A percentile compares a stretch with the other conserved stretches of the same genome.
These are phyloP conservation scores for Pseudozyma tsukubaensis DNA, from an alignment of 1,284 basidiomycete genomes.

Conservation along the genomic window DNA sequence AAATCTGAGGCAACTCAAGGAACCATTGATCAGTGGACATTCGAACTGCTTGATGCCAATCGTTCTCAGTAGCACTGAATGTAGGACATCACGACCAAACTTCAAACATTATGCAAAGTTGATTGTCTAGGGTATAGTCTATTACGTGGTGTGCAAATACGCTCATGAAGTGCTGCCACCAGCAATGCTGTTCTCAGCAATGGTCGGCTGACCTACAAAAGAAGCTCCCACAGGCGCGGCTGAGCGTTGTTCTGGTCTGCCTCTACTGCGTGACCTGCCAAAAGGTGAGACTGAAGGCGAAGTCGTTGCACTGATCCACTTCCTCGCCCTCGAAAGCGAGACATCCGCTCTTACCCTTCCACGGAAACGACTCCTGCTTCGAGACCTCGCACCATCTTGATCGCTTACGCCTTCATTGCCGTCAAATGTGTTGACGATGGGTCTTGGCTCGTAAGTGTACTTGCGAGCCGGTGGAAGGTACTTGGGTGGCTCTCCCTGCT, in stretches of 20 bases:
- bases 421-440: constrained; percentile 5
- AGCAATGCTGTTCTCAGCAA: too few species aligned
- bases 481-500: constrained; percentile 40
- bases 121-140: too few species aligned
- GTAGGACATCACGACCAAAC: too few species aligned
- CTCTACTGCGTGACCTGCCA: constrained; percentile 14
- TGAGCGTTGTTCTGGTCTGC: background rate
- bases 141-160: too few species aligned
- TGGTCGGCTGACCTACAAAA: too few species aligned
- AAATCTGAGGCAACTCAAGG: constrained; percentile 15
- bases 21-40: constrained; percentile 11
- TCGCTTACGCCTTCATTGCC: background rate
- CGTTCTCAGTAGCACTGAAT: too few species aligned
- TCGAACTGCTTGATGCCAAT: constrained; percentile 6
- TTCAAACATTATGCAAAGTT: too few species aligned
- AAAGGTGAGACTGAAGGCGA: constrained; percentile 10
- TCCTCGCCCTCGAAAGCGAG: constrained; percentile 20
- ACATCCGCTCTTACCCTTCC: constrained; percentile 10
- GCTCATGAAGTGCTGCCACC: too few species aligned
- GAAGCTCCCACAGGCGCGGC: too few species aligned
- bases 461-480: constrained; percentile 41
- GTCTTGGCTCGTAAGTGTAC: constrained; percentile 47
- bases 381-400: constrained; percentile 1
- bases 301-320: constrained; percentile 7
- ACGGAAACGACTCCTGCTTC: constrained; percentile 12